These are phyloP conservation scores for Boletus rubescentipes DNA, from an alignment of 768 basidiomycete genomes.

Conservation along the genomic window DNA sequence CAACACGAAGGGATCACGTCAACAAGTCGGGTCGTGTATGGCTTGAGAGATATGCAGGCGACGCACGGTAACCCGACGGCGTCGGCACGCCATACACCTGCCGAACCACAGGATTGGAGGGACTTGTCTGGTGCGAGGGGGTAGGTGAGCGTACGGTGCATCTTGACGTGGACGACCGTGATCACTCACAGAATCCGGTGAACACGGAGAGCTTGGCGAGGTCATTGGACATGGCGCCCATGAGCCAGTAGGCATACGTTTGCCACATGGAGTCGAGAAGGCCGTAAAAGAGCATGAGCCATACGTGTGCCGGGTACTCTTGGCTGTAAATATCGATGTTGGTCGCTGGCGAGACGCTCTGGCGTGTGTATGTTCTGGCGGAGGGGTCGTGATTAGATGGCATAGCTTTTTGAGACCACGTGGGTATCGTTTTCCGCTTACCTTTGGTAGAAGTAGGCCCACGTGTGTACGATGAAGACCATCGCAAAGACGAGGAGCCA, in stretches of 20 bases:
- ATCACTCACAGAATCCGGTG: constrained; percentile 72
- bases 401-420: neutral
- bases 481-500: constrained; percentile 65
- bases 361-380: constrained; percentile 53
- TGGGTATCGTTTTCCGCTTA: constrained; percentile 27
- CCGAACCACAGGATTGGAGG: constrained; percentile 72
- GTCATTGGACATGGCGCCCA: constrained; percentile 86
- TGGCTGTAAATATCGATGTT: constrained; percentile 61
- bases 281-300: constrained; percentile 73
- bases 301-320: constrained; percentile 54
- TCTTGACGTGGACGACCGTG: neutral
- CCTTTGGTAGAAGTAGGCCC: constrained; percentile 81
- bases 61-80: constrained; percentile 61
- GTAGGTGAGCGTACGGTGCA: neutral
- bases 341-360: constrained; percentile 35
- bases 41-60: neutral
- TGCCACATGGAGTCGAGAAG: constrained; percentile 86
- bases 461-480: constrained; percentile 70
- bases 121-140: constrained; percentile 55
- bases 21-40: neutral
- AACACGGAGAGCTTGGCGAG: constrained; percentile 78
- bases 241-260: constrained; percentile 78
- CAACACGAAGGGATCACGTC: too few species aligned
- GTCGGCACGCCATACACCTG: constrained; percentile 72
- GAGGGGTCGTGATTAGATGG: neutral